These are phyloP conservation scores for Solanum aculeatissimum DNA, from an alignment of 305 asterid species.

Conservation along the genomic window DNA sequence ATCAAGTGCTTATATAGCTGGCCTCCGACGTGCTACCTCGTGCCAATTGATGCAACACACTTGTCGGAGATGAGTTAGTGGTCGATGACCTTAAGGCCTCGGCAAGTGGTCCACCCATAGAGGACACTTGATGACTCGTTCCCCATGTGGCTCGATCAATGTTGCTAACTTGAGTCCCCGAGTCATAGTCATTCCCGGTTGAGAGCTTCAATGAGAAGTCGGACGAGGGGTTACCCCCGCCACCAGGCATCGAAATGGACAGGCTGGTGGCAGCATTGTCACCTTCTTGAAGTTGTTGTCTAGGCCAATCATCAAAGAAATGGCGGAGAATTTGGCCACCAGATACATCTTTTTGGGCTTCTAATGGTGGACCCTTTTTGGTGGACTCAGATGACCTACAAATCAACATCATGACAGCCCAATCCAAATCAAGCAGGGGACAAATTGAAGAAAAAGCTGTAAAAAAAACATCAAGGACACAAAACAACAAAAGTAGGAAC, in stretches of 20 bases:
- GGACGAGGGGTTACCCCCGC: slow-evolving; percentile 25
- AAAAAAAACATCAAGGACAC: background rate
- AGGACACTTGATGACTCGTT: slow-evolving; percentile 27
- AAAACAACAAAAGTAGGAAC: background rate
- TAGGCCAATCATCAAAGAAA: slow-evolving; percentile 84
- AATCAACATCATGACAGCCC: background rate
- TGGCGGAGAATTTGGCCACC: slow-evolving; percentile 38
- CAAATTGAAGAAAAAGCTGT: background rate
- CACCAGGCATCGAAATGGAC: slow-evolving; percentile 53
- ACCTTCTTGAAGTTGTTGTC: slow-evolving; percentile 34
- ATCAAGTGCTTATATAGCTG: slow-evolving; percentile 41
- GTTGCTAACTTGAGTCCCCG: background rate
- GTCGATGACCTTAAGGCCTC: slow-evolving; percentile 71
- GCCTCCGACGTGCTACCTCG: slow-evolving; percentile 22
- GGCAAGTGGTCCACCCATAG: slow-evolving; percentile 87
- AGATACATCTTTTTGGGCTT: slow-evolving; percentile 21
- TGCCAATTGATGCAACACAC: slow-evolving; percentile 43
- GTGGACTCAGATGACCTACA: slow-evolving; percentile 43
- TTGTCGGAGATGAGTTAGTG: slow-evolving; percentile 59
- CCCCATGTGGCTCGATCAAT: slow-evolving; percentile 32
- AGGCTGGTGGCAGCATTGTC: slow-evolving; percentile 38
- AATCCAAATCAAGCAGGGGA: background rate
- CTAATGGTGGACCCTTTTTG: slow-evolving; percentile 21
- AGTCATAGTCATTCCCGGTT: slow-evolving; percentile 28
- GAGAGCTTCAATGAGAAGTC: slow-evolving; percentile 77